Evolutionary conservation across 23 red algal genomes (phyloP), one percentile per base, ranked within the genome.

Genomic region (Gracilaria caudata): DNA sequence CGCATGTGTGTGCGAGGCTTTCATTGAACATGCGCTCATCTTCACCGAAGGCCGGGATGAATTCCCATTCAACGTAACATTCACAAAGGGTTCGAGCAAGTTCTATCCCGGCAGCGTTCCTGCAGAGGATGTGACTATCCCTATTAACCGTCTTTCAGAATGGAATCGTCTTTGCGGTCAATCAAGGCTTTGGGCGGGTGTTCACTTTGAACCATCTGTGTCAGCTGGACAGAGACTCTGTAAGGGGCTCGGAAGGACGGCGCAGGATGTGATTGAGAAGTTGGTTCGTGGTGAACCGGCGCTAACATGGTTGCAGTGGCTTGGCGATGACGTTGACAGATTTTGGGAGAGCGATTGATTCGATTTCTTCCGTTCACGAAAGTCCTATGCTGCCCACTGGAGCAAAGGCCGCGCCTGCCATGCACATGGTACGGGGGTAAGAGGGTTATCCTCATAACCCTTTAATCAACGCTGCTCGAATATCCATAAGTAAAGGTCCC

Each of bases 201-300:
- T 92, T 58, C 88, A 82, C 41, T 92, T 92, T 61, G 51, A 57
- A 21, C 78, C 78, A 28, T 49, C 77, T 16, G 34, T 92, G 3
- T 17, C 13, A 26, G 77, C 63, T 75, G 77, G 79, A 0, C 58
- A 26, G 25, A 25, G 43, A 38, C 35, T 83, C 17, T 55, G 88
- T 45, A 71, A 60, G n/a, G 78, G 76, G 49, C n/a, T 82, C 12
- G 88, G 66, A 57, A 3, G 2, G 24, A 65, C 26, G 30, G 32
- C 81, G 9, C 65, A 71, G 34, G 34, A 71, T 36, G 20, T 41
- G 33, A 23, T 71, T 4, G 65, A 71, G 29, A 36, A 41, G 2
- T n/a, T 71, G 7, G 65, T 71, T 21, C 34, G 65, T n/a, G 65
- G 65, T 26, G 16, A 71, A 41, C 65, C 65, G 65, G 16, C 10